Evolutionary conservation across 1,284 basidiomycete species (phyloP), one percentile per base, ranked within the genome.

Genomic region (Ganoderma multipileum): DNA sequence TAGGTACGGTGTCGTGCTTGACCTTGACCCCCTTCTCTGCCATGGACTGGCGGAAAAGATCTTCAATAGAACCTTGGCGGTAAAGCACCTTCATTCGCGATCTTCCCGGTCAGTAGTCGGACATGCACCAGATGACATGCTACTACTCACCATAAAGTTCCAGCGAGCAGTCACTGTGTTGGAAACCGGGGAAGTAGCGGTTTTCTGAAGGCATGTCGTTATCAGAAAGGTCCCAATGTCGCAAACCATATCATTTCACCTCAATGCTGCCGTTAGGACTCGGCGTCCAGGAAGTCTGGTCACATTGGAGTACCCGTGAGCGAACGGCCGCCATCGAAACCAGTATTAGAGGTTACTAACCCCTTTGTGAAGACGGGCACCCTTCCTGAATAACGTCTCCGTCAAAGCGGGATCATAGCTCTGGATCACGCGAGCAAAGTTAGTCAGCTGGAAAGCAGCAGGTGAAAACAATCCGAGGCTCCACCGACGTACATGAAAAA

Each of bases 21-120:
- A 94, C 89, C 69, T 84, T 75, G 2, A 76, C 70, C 6, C 86
- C 87, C 72, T 83, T 77, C 14, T 73, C 64, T 12, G 71, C 79
- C 84, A 92, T 86, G 0, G 89, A 87, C 73, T 92, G 89, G 39
- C 90, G 74, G 75, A 94, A 91, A 18, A 93, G 86, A 0, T 82
- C 80, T 77, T 94, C 91, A 47, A 93, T 92, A 2, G 85, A 87
- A 0, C 91, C 92, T 81, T 94, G 92, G 71, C 92, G 89, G 18
- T 93, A 80, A 0, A 91, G 92, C 5, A 87, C 80, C 89, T 93
- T 71, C 14, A 20, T 23, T n/a, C 16, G 7, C 6, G 20, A 20
- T 8, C 5, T 9, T 9, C 4, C 20, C 7, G 20, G 44, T 47
- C 20, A 47, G 44, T 23, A 47, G 0, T 47, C 23, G 1, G 2